Evolutionary conservation across 495 filamentous ascomycete species (phyloP), one percentile per base, ranked within the genome.

Genomic region (Penicillium paxilli): DNA sequence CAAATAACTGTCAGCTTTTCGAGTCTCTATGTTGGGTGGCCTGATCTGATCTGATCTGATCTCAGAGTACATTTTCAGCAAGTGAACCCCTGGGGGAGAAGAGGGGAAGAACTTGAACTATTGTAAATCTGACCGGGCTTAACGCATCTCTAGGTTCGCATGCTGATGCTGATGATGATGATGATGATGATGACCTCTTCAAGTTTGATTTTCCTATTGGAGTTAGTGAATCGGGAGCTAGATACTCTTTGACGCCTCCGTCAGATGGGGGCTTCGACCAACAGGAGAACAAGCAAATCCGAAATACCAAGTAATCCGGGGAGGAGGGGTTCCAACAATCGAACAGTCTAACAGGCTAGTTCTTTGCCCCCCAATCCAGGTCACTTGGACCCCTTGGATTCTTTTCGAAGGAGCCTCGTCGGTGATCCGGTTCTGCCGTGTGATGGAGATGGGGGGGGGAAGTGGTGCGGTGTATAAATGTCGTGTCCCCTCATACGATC

Each of bases 401-500:
- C 5, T 37, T 37, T 37, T 37, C 33, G 14, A 11, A 37, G 33
- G 33, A 42, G 17, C 5, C 17, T 23, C 20, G 19, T 10, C 38
- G 38, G 4, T 21, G 12, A 23, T 21, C 10, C 17, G 20, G 40
- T 42, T 42, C 40, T 42, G 40, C 40, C 40, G 40, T 42, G 40
- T 11, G 21, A 20, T 37, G 30, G 30, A 32, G 4, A 14, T 32
- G 30, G 30, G 11, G 11, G 11, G 30, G 19, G 9, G 19, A 6
- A 10, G 19, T 42, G 20, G 40, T 42, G 40, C 40, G 40, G 40
- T 42, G 40, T 42, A 42, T 42, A 42, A 42, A 42, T 42, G 40
- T 42, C 40, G 40, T 42, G 40, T 42, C 40, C 40, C 40, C 40
- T 42, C 40, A 42, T 42, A 42, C 40, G 40, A 42, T 42, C 40